Conservation (phyloP, 2,329 filamentous ascomycete species). For the Trichoderma guizhouense region DNA sequence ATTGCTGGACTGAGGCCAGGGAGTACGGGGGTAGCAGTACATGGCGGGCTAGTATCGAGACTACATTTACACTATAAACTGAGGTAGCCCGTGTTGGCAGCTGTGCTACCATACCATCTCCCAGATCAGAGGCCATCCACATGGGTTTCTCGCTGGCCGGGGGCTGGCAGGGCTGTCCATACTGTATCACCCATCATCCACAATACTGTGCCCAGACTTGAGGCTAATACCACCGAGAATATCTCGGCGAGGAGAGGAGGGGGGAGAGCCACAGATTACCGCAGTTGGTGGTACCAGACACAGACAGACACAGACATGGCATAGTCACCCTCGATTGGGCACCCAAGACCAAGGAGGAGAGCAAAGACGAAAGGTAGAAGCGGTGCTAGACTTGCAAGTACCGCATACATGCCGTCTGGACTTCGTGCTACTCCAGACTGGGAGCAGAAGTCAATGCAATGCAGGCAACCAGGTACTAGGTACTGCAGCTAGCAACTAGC, state of each 20-base stretch:
- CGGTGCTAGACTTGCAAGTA: not conserved
- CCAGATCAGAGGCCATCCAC: constrained; percentile 5
- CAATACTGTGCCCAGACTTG: not conserved
- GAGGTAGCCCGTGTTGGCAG: not conserved
- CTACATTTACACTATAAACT: not conserved
- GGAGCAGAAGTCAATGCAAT: constrained; percentile 11
- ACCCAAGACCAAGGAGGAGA: not conserved
- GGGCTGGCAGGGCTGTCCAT: not conserved
- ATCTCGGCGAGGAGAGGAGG: not conserved
- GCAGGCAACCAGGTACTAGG: constrained; percentile 14
- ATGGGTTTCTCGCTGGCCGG: not conserved
- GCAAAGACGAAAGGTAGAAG: not conserved
- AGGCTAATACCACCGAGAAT: constrained; percentile 8
- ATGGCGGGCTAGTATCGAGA: not conserved
- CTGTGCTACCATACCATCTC: not conserved
- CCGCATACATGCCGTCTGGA: not conserved
- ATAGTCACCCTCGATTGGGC: not conserved
- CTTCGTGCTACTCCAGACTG: constrained; percentile 12
- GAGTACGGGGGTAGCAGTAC: constrained; percentile 1
- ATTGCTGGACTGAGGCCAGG: not conserved
- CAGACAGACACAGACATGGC: not conserved
- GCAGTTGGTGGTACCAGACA: not conserved
- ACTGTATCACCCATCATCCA: not conserved
- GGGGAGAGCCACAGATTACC: not conserved
- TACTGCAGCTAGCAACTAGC: constrained; percentile 8